Evolutionary conservation across 768 basidiomycete genomes (phyloP), one percentile per base, ranked within the genome.

Genomic region (Russula foetens): DNA sequence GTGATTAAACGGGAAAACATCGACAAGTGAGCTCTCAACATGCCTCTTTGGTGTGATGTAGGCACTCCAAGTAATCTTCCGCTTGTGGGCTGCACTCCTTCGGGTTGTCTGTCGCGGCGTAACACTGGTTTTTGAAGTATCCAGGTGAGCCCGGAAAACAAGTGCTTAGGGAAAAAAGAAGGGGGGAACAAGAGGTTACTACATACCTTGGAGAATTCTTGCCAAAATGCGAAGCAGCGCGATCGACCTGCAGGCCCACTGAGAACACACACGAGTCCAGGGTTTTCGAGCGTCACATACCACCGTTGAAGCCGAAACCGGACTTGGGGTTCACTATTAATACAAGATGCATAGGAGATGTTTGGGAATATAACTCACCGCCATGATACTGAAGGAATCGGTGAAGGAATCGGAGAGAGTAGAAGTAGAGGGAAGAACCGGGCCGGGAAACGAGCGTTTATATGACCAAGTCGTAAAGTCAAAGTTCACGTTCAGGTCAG

Each of bases 161-260:
- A 4, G 2, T n/a, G 39, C 39, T 41, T n/a, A n/a, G n/a, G n/a
- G n/a, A n/a, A 19, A 12, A 41, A 19, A 11, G 8, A 35, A 12
- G 39, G 39, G 39, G 4, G 39, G n/a, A 35, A 39, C 12, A 5
- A 12, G 26, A 54, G 21, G 11, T 48, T 60, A 56, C 55, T 86
- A 49, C 60, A 56, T 56, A 86, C 88, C 70, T 85, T 88, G 66
- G 84, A 79, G 75, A 91, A 89, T 72, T 94, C 90, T 69, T 94
- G 92, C 92, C 93, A 96, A 75, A 87, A 91, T 14, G 83, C 78
- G 73, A 94, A 94, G 74, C 94, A 97, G 68, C 90, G 81, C 63
- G 90, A 84, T 65, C 84, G 84, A 67, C 91, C 92, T 93, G 63
- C 53, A 59, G 60, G 58, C 33, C 63, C 23, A n/a, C 33, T 54